phyloP scores from a whole-genome alignment of 257 asterid genomes.

The Ophiorrhiza pumila region DNA sequence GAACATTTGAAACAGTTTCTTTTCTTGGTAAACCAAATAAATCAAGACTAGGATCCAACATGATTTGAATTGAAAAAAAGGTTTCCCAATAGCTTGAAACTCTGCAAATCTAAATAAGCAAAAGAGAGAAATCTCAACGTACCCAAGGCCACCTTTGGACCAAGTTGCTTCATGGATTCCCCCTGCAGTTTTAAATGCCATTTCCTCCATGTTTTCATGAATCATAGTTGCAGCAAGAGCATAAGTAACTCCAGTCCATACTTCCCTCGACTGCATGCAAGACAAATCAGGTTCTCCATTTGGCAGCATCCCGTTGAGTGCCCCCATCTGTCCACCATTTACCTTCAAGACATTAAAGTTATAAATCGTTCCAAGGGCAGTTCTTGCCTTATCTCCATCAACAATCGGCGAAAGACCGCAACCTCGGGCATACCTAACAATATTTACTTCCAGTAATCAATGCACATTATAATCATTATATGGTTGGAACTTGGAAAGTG shows the following conservation, averaged over 20 bases:
- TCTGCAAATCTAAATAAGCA: too few species aligned
- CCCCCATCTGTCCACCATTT: slow-evolving; percentile 77
- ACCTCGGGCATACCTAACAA: slow-evolving; percentile 85
- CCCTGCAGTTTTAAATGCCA: slow-evolving; percentile 78
- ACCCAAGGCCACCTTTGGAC: slow-evolving; percentile 84
- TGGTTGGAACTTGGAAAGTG: too few species aligned
- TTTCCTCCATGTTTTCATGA: slow-evolving; percentile 71
- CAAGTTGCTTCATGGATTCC: slow-evolving; percentile 80
- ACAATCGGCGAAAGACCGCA: slow-evolving; percentile 82
- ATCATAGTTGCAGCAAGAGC: slow-evolving; percentile 95
- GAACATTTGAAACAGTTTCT: too few species aligned
- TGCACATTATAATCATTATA: too few species aligned
- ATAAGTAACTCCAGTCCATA: slow-evolving; percentile 92
- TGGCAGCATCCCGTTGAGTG: slow-evolving; percentile 90
- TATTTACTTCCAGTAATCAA: neutral
- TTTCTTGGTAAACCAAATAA: too few species aligned
- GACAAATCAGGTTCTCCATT: slow-evolving; percentile 76
- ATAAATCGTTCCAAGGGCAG: slow-evolving; percentile 62
- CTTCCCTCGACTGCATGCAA: slow-evolving; percentile 86
- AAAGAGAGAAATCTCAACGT: slow-evolving; percentile 24
- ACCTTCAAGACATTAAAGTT: slow-evolving; percentile 78
- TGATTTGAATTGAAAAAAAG: too few species aligned
- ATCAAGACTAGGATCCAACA: too few species aligned
- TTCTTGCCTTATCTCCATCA: slow-evolving; percentile 74
- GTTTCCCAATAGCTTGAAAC: too few species aligned